phyloP scores from a whole-genome alignment of 352 stramenopile genomes.

The Globisporangium abappressorium region DNA sequence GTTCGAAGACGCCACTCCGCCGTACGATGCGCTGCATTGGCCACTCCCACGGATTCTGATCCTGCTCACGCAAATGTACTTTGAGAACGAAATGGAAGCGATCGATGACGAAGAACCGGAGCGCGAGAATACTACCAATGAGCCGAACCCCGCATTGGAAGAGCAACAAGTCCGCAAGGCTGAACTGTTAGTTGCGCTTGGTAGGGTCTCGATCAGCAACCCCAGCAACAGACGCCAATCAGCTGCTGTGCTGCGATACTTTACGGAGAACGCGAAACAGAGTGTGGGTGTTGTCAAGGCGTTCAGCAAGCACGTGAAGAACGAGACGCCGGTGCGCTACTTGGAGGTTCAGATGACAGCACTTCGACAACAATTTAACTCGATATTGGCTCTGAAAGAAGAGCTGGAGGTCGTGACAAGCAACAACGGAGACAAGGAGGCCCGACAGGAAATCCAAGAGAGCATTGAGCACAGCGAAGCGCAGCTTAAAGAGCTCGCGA shows the following conservation, averaged over 20 bases:
- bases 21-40: constrained; percentile 69
- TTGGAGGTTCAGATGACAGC: constrained; percentile 88
- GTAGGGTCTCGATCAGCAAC: constrained; percentile 73
- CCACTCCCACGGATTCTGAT: constrained; percentile 61
- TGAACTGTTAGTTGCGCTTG: constrained; percentile 68
- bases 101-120: constrained; percentile 39
- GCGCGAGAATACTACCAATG: constrained; percentile 19
- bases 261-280: constrained; percentile 49
- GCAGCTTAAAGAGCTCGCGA: constrained; percentile 71
- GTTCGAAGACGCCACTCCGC: constrained; percentile 54
- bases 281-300: constrained; percentile 72
- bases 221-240: constrained; percentile 81
- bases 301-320: constrained; percentile 79
- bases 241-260: constrained; percentile 62
- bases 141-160: constrained; percentile 15
- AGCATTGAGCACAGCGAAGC: constrained; percentile 43
- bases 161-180: constrained; percentile 44
- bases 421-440: constrained; percentile 34
- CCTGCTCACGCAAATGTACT: constrained; percentile 78
- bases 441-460: constrained; percentile 51
- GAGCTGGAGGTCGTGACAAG: constrained; percentile 29
- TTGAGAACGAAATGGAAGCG: constrained; percentile 69
- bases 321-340: constrained; percentile 71
- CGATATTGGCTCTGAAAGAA: constrained; percentile 62
- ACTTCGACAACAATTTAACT: constrained; percentile 65